phyloP scores from a whole-genome alignment of 306 rosid species.

The Citrullus mucosospermus region DNA sequence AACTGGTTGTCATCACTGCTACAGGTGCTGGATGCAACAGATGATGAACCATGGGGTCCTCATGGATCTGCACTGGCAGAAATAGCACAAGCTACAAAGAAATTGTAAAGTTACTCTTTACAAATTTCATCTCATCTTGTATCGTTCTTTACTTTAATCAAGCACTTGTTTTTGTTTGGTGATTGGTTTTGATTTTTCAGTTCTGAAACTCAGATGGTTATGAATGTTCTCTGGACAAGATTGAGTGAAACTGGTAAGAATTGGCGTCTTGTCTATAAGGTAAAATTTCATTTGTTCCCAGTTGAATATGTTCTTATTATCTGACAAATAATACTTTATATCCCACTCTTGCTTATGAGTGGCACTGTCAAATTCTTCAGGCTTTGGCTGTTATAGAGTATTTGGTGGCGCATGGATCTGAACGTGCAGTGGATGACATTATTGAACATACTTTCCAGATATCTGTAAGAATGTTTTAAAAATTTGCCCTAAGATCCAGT shows the following conservation, averaged over 20 bases:
- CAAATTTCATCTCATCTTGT: background rate
- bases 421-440: conserved; percentile 96
- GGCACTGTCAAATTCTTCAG: conserved; percentile 32
- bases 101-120: conserved; percentile 40
- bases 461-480: conserved; percentile 41
- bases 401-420: conserved; percentile 86
- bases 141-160: background rate
- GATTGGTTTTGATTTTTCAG: conserved; percentile 37
- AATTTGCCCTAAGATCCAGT: conserved; percentile 5
- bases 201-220: conserved; percentile 93
- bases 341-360: background rate
- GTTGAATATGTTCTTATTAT: background rate
- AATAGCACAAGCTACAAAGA: conserved; percentile 89
- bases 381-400: conserved; percentile 95
- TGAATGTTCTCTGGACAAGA: conserved; percentile 97
- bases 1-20: background rate
- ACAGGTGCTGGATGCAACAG: conserved; percentile 96
- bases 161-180: background rate
- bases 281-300: conserved; percentile 16
- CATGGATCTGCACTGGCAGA: conserved; percentile 89
- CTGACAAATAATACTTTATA: background rate
- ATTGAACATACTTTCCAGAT: conserved; percentile 95
- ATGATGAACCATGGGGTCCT: conserved; percentile 99
- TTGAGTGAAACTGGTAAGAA: conserved; percentile 88
- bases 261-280: conserved; percentile 98